These are phyloP conservation scores for Ballota nigra DNA, from an alignment of 257 asterid species.

Conservation along the genomic window DNA sequence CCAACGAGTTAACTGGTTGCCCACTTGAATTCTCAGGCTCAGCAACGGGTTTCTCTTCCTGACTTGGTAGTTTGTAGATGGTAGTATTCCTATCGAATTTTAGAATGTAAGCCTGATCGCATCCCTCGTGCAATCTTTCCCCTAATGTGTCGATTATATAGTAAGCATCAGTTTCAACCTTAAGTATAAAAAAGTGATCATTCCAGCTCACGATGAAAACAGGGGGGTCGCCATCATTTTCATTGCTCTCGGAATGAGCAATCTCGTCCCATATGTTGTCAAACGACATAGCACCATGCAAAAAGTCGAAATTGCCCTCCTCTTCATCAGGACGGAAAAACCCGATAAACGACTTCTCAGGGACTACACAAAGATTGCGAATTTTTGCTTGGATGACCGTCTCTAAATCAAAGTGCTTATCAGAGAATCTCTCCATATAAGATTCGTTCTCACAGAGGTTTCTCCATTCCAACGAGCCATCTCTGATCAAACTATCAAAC, in stretches of 20 bases:
- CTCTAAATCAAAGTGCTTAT: conserved; percentile 93
- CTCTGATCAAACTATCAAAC: conserved; percentile 76
- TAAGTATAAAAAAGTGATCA: conserved; percentile 88
- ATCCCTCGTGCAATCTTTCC: conserved; percentile 88
- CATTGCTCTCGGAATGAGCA: conserved; percentile 31
- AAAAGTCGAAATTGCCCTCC: conserved; percentile 67
- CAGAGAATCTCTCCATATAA: conserved; percentile 65
- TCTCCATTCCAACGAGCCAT: conserved; percentile 95
- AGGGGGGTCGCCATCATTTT: conserved; percentile 35
- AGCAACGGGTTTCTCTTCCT: conserved; percentile 42
- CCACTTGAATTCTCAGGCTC: conserved; percentile 24
- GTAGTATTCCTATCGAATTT: conserved; percentile 64
- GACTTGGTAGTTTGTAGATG: conserved; percentile 47
- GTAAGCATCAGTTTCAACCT: conserved; percentile 72
- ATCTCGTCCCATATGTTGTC: conserved; percentile 95
- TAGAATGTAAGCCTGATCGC: conserved; percentile 85
- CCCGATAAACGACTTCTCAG: conserved; percentile 79
- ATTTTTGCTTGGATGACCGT: conserved; percentile 80
- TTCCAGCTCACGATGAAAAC: conserved; percentile 94
- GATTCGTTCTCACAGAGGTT: conserved; percentile 73
- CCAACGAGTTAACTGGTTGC: conserved; percentile 24
- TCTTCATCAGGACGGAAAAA: conserved; percentile 82
- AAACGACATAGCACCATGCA: conserved; percentile 92
- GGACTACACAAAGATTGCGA: conserved; percentile 56
- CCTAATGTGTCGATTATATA: conserved; percentile 90